Conservation (phyloP, 192 early-diverging fungal species). For the Pilaira anomala region DNA sequence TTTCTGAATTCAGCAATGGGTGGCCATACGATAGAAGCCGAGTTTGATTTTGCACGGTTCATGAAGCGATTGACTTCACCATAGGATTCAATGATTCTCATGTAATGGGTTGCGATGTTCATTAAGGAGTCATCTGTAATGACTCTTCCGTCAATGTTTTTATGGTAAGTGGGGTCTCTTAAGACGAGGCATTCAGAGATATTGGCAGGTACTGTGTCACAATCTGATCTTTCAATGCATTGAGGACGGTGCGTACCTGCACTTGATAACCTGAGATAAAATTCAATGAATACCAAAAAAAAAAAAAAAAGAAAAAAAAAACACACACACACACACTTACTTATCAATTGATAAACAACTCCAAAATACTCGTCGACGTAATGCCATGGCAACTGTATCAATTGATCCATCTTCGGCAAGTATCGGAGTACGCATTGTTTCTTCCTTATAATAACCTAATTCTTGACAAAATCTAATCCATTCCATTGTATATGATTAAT, state of each 20-base stretch:
- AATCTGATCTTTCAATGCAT: slow-evolving; percentile 45
- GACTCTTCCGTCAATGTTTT: background rate
- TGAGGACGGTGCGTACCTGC: slow-evolving; percentile 41
- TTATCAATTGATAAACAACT: slow-evolving; percentile 47
- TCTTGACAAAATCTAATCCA: slow-evolving; percentile 35
- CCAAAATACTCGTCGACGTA: slow-evolving; percentile 48
- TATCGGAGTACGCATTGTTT: slow-evolving; percentile 28
- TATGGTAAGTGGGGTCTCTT: slow-evolving; percentile 2
- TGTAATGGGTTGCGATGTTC: slow-evolving; percentile 13
- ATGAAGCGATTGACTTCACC: slow-evolving; percentile 25
- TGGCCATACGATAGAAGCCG: slow-evolving; percentile 16
- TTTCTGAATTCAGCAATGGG: slow-evolving; percentile 28
- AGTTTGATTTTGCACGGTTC: slow-evolving; percentile 13
- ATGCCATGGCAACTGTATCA: slow-evolving; percentile 33
- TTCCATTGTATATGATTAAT: background rate
- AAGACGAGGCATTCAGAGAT: slow-evolving; percentile 17
- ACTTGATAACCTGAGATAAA: slow-evolving; percentile 26
- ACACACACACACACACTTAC: slow-evolving; percentile 16
- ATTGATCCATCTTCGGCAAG: slow-evolving; percentile 42
- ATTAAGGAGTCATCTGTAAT: slow-evolving; percentile 22
- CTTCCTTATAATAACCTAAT: slow-evolving; percentile 49
- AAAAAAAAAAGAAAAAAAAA: background rate
- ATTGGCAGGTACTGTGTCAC: slow-evolving; percentile 27
- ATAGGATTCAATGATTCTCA: slow-evolving; percentile 15
- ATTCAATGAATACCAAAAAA: too few relatives aligned